A percentile compares a stretch with the other conserved stretches of the same genome.
Evolutionary conservation across 176 grass and related monocot species (phyloP).

Genomic region (Phragmites australis): DNA sequence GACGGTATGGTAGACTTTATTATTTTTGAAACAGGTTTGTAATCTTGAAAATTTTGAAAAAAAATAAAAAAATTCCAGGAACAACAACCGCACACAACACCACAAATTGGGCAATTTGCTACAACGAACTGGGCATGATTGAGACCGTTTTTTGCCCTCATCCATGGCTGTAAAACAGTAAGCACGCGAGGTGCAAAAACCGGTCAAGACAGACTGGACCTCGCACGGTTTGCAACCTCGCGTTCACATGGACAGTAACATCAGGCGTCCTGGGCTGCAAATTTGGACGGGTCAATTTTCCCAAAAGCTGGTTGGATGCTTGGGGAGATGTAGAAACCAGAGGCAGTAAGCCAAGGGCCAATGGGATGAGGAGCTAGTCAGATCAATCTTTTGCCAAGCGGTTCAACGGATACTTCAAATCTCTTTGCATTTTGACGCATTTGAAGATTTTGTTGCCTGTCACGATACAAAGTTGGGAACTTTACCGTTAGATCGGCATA

Average conservation of each 20-base stretch:
- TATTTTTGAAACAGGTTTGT: too few relatives aligned
- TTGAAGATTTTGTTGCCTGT: too few relatives aligned
- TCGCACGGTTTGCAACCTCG: background rate
- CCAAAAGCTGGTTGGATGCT: background rate
- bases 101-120: background rate
- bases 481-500: too few relatives aligned
- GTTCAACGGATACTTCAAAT: too few relatives aligned
- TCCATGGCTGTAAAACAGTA: background rate
- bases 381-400: too few relatives aligned
- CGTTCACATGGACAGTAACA: slow-evolving; percentile 12
- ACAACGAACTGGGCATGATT: too few relatives aligned
- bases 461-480: too few relatives aligned
- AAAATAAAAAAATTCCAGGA: too few relatives aligned
- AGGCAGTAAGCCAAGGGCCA: background rate
- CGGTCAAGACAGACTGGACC: background rate
- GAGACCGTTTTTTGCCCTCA: background rate
- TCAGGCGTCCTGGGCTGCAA: background rate
- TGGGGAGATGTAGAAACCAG: background rate
- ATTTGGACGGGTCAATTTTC: slow-evolving; percentile 9
- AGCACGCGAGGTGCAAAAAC: background rate
- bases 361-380: too few relatives aligned
- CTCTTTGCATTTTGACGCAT: too few relatives aligned
- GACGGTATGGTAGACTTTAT: too few relatives aligned
- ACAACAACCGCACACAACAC: background rate
- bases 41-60: too few relatives aligned